Percentiles rank a stretch among this genome's conserved stretches.
These are phyloP conservation scores for Beauveria bassiana DNA, from an alignment of 2,329 filamentous ascomycete species.

Conservation along the genomic window DNA sequence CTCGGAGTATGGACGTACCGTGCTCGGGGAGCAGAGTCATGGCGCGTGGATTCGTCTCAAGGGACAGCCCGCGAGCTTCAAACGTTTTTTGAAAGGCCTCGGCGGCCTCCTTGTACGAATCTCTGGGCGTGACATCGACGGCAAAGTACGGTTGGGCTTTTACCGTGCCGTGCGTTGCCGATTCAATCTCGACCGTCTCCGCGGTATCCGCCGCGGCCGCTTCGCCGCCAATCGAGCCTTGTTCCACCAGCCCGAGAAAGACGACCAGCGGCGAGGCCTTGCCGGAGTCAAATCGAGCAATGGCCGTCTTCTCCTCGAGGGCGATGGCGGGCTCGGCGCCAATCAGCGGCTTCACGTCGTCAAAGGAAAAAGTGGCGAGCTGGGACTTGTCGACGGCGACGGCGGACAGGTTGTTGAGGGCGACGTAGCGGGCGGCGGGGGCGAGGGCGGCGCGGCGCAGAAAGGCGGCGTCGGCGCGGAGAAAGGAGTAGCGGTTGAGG, in stretches of 20 bases:
- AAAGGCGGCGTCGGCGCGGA: conserved; percentile 64
- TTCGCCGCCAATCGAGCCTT: conserved; percentile 36
- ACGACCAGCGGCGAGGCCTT: conserved; percentile 62
- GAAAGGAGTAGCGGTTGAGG: conserved; percentile 72
- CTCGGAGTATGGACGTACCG: not conserved
- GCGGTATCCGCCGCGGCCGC: conserved; percentile 19
- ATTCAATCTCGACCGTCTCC: conserved; percentile 21
- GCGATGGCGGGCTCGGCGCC: conserved; percentile 61
- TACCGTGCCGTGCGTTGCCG: conserved; percentile 55
- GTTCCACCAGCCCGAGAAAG: conserved; percentile 77
- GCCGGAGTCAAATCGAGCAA: conserved; percentile 67
- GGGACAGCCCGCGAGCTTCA: conserved; percentile 51
- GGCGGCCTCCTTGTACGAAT: conserved; percentile 52
- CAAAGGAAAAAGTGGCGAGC: conserved; percentile 60
- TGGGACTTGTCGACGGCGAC: conserved; percentile 49
- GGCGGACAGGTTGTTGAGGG: conserved; percentile 72
- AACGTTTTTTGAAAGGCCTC: conserved; percentile 35
- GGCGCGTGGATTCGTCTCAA: conserved; percentile 59
- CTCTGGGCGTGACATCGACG: conserved; percentile 74
- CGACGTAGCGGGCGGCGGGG: conserved; percentile 62
- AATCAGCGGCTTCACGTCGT: conserved; percentile 63
- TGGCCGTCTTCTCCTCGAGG: conserved; percentile 61
- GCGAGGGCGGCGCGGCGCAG: conserved; percentile 59
- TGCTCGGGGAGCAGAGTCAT: conserved; percentile 38
- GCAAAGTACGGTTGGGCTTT: conserved; percentile 80